Conservation (phyloP, 176 grass and related monocot genomes). For the Elymus sibiricus region DNA sequence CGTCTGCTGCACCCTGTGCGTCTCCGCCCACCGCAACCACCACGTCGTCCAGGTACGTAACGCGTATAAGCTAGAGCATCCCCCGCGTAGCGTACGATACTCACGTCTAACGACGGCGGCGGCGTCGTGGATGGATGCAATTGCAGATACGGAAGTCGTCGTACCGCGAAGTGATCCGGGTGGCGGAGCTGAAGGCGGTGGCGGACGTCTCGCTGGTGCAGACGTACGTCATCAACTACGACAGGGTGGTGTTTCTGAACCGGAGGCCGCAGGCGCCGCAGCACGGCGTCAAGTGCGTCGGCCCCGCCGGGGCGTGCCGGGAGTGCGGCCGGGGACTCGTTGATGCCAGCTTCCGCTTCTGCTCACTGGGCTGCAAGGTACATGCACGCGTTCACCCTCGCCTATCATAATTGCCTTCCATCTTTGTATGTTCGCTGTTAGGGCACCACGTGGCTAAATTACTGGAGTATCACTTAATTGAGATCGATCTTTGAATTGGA, state of each 20-base stretch:
- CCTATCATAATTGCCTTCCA: background rate
- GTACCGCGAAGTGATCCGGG: background rate
- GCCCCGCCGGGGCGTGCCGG: background rate
- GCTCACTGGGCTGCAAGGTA: conserved; percentile 83
- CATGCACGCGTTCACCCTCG: background rate
- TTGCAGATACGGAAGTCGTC: conserved; percentile 9
- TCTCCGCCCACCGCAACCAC: background rate
- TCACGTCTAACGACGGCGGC: background rate
- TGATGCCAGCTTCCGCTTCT: conserved; percentile 43
- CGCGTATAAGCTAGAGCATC: background rate
- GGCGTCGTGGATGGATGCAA: background rate
- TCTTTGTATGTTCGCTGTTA: background rate
- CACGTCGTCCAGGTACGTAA: conserved; percentile 21
- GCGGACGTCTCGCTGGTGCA: background rate
- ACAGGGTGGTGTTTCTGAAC: conserved; percentile 15
- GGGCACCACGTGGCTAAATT: background rate
- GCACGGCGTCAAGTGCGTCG: background rate
- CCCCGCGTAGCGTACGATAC: background rate
- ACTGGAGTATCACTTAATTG: too few species aligned
- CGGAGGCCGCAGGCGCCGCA: background rate
- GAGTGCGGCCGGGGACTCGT: conserved; percentile 7
- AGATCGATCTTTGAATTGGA: background rate
- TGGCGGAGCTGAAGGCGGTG: background rate
- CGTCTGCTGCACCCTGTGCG: background rate
- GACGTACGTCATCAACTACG: conserved; percentile 8